Evolutionary conservation across 768 basidiomycete genomes (phyloP), one percentile per base, ranked within the genome.

Genomic region (Tulasnella sp.): DNA sequence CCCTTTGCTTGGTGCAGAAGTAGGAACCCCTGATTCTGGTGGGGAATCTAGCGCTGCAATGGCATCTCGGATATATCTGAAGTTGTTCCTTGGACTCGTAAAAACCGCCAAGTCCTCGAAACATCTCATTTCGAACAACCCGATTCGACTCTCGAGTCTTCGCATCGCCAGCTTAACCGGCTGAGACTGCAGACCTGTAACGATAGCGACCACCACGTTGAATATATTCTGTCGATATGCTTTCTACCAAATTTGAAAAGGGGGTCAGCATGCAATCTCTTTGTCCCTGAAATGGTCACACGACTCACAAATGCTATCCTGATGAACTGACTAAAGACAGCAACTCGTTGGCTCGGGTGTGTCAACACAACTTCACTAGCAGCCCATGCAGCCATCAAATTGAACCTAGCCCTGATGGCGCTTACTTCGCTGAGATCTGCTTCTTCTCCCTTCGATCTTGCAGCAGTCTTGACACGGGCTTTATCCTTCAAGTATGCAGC

Each of bases 361-460:
- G 89, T 83, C 50, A 88, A 66, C 20, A 89, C 74, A 46, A 93
- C 74, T 67, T 95, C 91, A 3, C 84, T 79, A 19, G 76, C 69
- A 5, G 81, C 76, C 58, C 90, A 95, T 58, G 81, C 80, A 2
- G 80, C 78, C 65, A 88, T 77, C 39, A 92, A 66, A 60, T 90
- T 89, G 67, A 90, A 92, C 20, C 89, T 75, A 10, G 81, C 82
- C 35, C 87, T 75, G 25, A 88, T 73, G 33, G 77, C 80, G 2
- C 76, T 77, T 54, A 90, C 67, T 22, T 82, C 81, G 51, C 75
- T 82, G 80, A 81, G 65, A 24, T 56, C 47, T 22, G 49, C 46
- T n/a, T 37, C 29, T 12, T 54, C 45, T 5, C 49, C 58, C 34
- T 35, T 43, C 9, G 33, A 49, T 16, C 40, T 33, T 5, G 53